phyloP scores from a whole-genome alignment of 179 eudicot species.

The Patellifolia procumbens region DNA sequence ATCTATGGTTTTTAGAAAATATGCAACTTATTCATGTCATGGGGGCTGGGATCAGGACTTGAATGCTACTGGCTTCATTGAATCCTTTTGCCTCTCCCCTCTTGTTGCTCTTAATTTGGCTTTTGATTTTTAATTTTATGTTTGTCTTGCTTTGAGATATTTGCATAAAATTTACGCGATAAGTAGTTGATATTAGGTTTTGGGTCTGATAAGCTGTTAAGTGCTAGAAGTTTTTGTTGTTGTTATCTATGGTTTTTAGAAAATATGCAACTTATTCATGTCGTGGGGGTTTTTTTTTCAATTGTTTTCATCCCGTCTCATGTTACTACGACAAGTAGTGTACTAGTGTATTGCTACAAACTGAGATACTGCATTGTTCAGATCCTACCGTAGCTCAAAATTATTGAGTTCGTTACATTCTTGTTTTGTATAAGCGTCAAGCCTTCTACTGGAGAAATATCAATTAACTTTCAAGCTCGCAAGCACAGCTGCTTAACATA shows the following conservation, averaged over 20 bases:
- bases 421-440: not conserved
- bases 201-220: not conserved
- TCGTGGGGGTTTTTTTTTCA: too few species aligned
- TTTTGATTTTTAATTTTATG: not conserved
- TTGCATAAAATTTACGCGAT: not conserved
- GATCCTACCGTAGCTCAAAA: too few species aligned
- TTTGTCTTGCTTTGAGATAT: not conserved
- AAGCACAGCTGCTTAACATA: not conserved
- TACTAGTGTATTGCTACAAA: not conserved
- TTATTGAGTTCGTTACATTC: not conserved
- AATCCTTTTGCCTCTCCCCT: not conserved
- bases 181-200: not conserved
- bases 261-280: too few species aligned
- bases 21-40: too few species aligned
- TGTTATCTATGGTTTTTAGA: too few species aligned
- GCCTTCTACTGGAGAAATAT: not conserved
- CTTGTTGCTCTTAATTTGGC: not conserved
- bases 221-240: too few species aligned
- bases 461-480: not conserved
- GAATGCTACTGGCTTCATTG: not conserved
- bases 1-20: too few species aligned
- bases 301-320: too few species aligned
- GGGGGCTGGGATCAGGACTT: not conserved
- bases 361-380: not conserved
- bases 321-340: too few species aligned